A percentile compares a stretch with the other conserved stretches of the same genome.
Conservation (phyloP, 257 asterid genomes). For the Solanum okadae region DNA sequence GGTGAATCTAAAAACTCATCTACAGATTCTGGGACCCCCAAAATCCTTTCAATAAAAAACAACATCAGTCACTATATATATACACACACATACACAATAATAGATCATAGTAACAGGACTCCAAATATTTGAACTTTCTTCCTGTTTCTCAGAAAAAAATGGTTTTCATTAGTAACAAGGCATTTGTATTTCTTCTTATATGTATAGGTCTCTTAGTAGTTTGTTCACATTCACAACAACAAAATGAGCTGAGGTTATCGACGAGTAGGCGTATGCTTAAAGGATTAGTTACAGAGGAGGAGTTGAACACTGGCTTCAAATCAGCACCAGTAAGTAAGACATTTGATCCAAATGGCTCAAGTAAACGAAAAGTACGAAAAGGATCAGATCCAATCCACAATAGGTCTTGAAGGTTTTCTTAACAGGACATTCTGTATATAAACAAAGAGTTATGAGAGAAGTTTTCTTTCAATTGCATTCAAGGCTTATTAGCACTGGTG, state of each 20-base stretch:
- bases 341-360: constrained; percentile 35
- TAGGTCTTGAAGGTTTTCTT: constrained; percentile 33
- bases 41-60: not conserved
- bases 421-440: constrained; percentile 13
- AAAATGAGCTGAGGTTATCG: not conserved
- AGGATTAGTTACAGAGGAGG: constrained; percentile 14
- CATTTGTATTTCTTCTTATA: constrained; percentile 23
- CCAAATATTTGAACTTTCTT: not conserved
- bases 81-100: constrained; percentile 19
- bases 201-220: constrained; percentile 33
- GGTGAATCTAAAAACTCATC: constrained; percentile 52
- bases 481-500: not conserved
- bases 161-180: constrained; percentile 15
- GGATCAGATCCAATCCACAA: constrained; percentile 95
- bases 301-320: constrained; percentile 13
- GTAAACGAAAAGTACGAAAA: constrained; percentile 52
- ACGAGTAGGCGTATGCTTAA: constrained; percentile 25
- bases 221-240: constrained; percentile 19
- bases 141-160: constrained; percentile 2
- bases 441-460: constrained; percentile 7
- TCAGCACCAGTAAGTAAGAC: constrained; percentile 1
- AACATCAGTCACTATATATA: not conserved
- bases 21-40: constrained; percentile 31
- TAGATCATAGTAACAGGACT: constrained; percentile 18
- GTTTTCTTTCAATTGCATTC: constrained; percentile 4